Conservation (phyloP, 306 rosid species). For the Abrus pulchellus region DNA sequence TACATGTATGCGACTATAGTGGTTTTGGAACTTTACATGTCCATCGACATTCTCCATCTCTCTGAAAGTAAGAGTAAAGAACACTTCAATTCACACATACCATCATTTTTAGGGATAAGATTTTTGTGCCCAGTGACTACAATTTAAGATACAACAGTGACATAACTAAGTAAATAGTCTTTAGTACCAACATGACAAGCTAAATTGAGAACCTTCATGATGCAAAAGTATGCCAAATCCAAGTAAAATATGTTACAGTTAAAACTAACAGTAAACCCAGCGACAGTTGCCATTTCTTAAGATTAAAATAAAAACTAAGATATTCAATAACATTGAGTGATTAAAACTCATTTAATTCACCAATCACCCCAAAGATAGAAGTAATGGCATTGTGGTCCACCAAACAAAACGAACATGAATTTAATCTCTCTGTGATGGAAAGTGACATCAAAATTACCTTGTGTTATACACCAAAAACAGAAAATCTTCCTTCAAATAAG, state of each 20-base stretch:
- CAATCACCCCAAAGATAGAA: background rate
- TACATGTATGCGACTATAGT: slow-evolving; percentile 78
- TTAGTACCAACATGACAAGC: slow-evolving; percentile 7
- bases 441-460: slow-evolving; percentile 1
- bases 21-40: slow-evolving; percentile 82
- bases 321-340: slow-evolving; percentile 4
- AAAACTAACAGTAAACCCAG: slow-evolving; percentile 10
- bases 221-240: background rate
- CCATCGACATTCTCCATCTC: slow-evolving; percentile 91
- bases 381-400: background rate
- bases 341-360: background rate
- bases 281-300: background rate
- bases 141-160: slow-evolving; percentile 14
- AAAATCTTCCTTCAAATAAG: slow-evolving; percentile 6
- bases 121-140: background rate
- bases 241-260: background rate
- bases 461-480: background rate
- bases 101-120: slow-evolving; percentile 20
- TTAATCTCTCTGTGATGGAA: background rate
- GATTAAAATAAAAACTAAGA: slow-evolving; percentile 15
- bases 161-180: slow-evolving; percentile 23
- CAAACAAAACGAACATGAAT: background rate
- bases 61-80: slow-evolving; percentile 53
- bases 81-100: slow-evolving; percentile 19
- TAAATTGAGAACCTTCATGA: background rate